These are phyloP conservation scores for Xylaria longipes DNA, from an alignment of 495 filamentous ascomycete genomes.

Conservation along the genomic window DNA sequence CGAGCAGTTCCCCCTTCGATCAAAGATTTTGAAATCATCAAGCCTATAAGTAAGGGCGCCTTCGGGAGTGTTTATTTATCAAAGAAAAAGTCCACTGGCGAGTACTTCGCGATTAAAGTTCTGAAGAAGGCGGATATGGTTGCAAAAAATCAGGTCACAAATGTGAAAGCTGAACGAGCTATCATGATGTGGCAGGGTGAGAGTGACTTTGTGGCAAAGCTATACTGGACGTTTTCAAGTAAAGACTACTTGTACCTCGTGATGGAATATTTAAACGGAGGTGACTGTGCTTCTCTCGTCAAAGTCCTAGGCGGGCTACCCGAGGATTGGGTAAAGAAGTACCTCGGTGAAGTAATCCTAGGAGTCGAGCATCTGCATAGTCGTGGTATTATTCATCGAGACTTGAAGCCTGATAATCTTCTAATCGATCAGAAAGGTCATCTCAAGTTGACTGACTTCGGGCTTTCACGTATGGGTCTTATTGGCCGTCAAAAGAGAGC, in stretches of 20 bases:
- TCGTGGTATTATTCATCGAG: constrained; percentile 93
- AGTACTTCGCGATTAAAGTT: constrained; percentile 98
- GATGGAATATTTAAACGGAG: constrained; percentile 98
- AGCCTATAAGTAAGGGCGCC: constrained; percentile 97
- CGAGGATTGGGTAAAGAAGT: constrained; percentile 98
- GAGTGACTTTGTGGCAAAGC: constrained; percentile 97
- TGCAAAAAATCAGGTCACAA: constrained; percentile 98
- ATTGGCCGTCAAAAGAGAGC: constrained; percentile 95
- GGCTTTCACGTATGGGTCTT: constrained; percentile 94
- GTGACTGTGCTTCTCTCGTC: constrained; percentile 95
- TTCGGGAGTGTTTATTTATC: constrained; percentile 98
- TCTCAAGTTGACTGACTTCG: constrained; percentile 96
- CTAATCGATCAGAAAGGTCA: constrained; percentile 97
- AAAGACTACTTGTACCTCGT: constrained; percentile 98
- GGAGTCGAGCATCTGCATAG: constrained; percentile 95
- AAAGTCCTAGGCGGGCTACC: constrained; percentile 89
- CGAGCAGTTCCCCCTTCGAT: constrained; percentile 91
- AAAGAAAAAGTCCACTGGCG: constrained; percentile 97
- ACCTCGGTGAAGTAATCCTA: constrained; percentile 92
- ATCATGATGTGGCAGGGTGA: constrained; percentile 99
- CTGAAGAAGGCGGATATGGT: constrained; percentile 99
- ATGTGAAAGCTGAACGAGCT: constrained; percentile 97
- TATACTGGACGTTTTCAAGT: constrained; percentile 99
- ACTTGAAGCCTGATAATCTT: constrained; percentile 96
- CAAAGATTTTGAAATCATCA: constrained; percentile 99